Evolutionary conservation across 78 protist species (phyloP), one percentile per base, ranked within the genome.

Genomic region (Thecamonas trahens): DNA sequence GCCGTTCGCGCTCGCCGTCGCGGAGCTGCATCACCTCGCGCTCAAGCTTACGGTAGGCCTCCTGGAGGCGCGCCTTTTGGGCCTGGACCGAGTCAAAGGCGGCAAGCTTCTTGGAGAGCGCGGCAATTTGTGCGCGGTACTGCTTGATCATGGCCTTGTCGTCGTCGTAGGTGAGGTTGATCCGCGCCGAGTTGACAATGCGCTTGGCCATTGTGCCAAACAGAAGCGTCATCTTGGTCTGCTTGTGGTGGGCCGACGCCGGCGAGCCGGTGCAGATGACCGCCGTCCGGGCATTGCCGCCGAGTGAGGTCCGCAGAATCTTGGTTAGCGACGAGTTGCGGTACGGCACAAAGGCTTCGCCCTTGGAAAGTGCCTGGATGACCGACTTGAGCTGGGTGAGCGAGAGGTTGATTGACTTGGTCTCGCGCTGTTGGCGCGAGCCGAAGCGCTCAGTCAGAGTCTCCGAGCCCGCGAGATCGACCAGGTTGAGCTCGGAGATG

Each of bases 401-500:
- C 22, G 92, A 82, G 32, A 82, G 54, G 82, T 91, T 91, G 86
- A 91, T 91, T 42, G 97, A 87, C 77, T 93, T 87, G 38, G 64
- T 53, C 77, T 82, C 89, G 7, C 93, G 72, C 79, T 93, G n/a
- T n/a, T n/a, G n/a, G n/a, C n/a, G n/a, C n/a, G n/a, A n/a, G n/a
- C n/a, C n/a, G n/a, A n/a, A n/a, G n/a, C n/a, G n/a, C 97, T n/a
- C n/a, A n/a, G n/a, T n/a, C n/a, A n/a, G n/a, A n/a, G n/a, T 69
- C 61, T 92, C 96, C 3, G 85, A 72, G 13, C 96, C 96, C 0
- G 96, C 96, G 5, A 92, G 73, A 63, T 92, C 96, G 6, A 92
- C 96, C 34, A 92, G 60, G 55, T 81, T 91, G 29, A 37, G 66
- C 1, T 49, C 0, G 37, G 40, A 1, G 18, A 38, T 11, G 28